These are phyloP conservation scores for Apiotrichum gamsii DNA, from an alignment of 1,284 basidiomycete genomes.

Conservation along the genomic window DNA sequence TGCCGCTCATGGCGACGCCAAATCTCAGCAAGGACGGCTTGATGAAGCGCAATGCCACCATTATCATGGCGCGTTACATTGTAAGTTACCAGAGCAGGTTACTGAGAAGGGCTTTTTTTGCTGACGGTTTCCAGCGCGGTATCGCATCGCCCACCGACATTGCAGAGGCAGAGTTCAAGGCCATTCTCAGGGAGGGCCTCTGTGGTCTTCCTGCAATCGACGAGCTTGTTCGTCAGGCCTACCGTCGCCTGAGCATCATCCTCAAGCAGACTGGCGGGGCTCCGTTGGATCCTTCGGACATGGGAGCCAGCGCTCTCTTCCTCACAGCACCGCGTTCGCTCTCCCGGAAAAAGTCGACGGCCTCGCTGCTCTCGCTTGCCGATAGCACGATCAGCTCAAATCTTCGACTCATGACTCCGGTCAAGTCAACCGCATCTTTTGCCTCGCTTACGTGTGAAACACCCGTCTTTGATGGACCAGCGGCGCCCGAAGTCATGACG, in stretches of 20 bases:
- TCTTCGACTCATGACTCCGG: conserved; percentile 11
- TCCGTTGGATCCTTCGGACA: background rate
- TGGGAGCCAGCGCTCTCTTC: conserved; percentile 21
- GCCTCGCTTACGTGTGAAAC: conserved; percentile 10
- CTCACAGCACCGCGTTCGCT: background rate
- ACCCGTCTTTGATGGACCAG: background rate
- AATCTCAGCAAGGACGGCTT: conserved; percentile 7
- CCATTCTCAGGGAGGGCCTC: conserved; percentile 21
- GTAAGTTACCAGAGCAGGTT: conserved; percentile 22
- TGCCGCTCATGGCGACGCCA: conserved; percentile 12
- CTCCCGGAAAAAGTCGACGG: conserved; percentile 8
- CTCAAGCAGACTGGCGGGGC: conserved; percentile 10
- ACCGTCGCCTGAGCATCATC: conserved; percentile 31
- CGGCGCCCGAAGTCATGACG: background rate
- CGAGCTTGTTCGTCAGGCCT: conserved; percentile 36
- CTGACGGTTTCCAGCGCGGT: conserved; percentile 21
- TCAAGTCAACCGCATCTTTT: conserved; percentile 25
- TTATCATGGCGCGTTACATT: conserved; percentile 34
- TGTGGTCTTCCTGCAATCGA: conserved; percentile 29
- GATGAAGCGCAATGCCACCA: conserved; percentile 8
- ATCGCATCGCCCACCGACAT: conserved; percentile 21
- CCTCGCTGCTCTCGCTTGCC: conserved; percentile 15
- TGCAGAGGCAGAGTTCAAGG: conserved; percentile 29
- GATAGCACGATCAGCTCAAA: conserved; percentile 8
- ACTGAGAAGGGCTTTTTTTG: no score